phyloP scores from a whole-genome alignment of 2,329 filamentous ascomycete genomes.

The Calonectria leucothoes region DNA sequence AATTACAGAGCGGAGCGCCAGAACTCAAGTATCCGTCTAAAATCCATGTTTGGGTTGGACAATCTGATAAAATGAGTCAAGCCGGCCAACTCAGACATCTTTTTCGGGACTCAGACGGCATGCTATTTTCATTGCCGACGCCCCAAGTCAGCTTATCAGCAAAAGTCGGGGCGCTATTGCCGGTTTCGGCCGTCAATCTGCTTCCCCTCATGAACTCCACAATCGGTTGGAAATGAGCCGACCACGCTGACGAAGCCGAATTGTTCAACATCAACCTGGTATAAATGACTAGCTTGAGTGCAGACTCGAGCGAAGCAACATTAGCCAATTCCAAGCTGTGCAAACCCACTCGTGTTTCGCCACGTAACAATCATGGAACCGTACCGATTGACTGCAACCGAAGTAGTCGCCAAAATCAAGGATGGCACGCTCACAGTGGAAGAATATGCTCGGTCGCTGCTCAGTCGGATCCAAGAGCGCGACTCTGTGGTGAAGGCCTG shows the following conservation, averaged over 20 bases:
- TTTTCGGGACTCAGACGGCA: too few relatives aligned
- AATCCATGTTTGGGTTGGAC: too few relatives aligned
- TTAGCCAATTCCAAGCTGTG: neutral
- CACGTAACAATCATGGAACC: neutral
- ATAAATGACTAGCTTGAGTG: neutral
- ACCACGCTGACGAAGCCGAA: neutral
- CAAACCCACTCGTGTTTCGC: neutral
- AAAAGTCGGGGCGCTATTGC: neutral
- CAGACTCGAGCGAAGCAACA: neutral
- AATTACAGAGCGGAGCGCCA: too few relatives aligned
- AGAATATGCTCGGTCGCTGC: constrained; percentile 60
- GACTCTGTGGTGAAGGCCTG: constrained; percentile 61
- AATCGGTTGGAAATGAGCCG: constrained; percentile 11
- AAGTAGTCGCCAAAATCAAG: constrained; percentile 52
- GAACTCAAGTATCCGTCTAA: too few relatives aligned
- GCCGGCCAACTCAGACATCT: neutral
- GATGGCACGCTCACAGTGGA: constrained; percentile 59
- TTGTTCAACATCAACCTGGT: neutral
- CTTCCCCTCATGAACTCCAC: neutral
- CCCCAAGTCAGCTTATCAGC: neutral
- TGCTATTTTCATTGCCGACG: neutral
- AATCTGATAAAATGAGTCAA: neutral
- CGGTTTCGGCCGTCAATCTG: neutral
- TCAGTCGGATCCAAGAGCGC: constrained; percentile 56
- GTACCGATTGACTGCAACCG: constrained; percentile 51